A percentile compares a stretch with the other conserved stretches of the same genome.
phyloP scores from a whole-genome alignment of 176 grass and related monocot species.

The Typha latifolia region DNA sequence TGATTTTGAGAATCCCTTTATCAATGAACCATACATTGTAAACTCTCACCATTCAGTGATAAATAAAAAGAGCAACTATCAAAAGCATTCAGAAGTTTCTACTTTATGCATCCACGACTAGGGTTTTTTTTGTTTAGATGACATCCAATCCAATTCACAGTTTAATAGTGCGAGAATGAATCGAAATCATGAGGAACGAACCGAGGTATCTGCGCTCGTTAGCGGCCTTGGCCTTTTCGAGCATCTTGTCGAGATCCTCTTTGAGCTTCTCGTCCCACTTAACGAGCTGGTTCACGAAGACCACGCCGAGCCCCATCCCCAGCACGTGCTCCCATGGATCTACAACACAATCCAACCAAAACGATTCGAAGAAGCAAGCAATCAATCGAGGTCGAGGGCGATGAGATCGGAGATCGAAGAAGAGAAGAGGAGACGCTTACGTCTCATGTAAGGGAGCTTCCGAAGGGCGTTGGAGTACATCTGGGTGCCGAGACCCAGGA shows the following conservation, averaged over 20 bases:
- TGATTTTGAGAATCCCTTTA: too few relatives aligned
- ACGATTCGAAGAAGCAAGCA: background rate
- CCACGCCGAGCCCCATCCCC: constrained; percentile 67
- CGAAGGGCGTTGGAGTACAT: constrained; percentile 99
- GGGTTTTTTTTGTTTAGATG: too few relatives aligned
- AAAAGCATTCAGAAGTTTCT: too few relatives aligned
- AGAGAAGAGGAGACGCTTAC: constrained; percentile 10
- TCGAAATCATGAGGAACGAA: constrained; percentile 1
- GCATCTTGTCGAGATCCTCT: constrained; percentile 86
- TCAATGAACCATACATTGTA: too few relatives aligned
- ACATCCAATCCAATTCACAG: too few relatives aligned
- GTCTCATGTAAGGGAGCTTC: constrained; percentile 94
- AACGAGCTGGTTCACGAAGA: constrained; percentile 84
- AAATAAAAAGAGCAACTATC: too few relatives aligned
- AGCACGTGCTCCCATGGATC: constrained; percentile 97
- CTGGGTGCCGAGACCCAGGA: constrained; percentile 72
- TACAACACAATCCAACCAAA: constrained; percentile 13
- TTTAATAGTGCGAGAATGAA: too few relatives aligned
- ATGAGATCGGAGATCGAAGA: background rate
- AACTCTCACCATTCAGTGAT: too few relatives aligned
- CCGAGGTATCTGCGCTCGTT: constrained; percentile 92
- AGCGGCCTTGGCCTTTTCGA: constrained; percentile 80
- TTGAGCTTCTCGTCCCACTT: constrained; percentile 86
- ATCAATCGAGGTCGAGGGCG: constrained; percentile 13
- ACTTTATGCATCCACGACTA: too few relatives aligned